Percentiles rank a stretch among this genome's conserved stretches.
phyloP scores from a whole-genome alignment of 805 yeast genomes.

The Kluyveromyces siamensis region DNA sequence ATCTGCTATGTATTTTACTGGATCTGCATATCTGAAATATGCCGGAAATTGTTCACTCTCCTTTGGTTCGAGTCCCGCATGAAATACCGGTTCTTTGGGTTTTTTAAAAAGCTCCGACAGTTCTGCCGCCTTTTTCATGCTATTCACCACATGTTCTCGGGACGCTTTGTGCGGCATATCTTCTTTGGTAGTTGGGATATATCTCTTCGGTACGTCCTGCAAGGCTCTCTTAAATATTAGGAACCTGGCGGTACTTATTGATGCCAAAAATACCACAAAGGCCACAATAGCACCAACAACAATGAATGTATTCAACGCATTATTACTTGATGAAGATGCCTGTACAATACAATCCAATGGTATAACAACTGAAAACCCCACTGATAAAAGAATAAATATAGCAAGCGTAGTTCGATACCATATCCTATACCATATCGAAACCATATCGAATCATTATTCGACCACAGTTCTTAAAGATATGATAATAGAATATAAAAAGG shows the following conservation, averaged over 20 bases:
- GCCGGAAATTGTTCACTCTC: conserved; percentile 30
- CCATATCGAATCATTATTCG: conserved; percentile 24
- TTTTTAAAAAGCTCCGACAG: conserved; percentile 31
- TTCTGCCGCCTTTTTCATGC: conserved; percentile 35
- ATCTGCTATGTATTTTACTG: conserved; percentile 51
- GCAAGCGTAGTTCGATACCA: conserved; percentile 10
- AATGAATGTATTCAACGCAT: conserved; percentile 74
- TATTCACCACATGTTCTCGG: conserved; percentile 31
- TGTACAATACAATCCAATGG: conserved; percentile 73
- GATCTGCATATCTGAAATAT: conserved; percentile 39
- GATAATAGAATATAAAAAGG: not conserved
- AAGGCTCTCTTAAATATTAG: conserved; percentile 47
- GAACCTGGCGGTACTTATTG: conserved; percentile 52
- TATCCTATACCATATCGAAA: conserved; percentile 36
- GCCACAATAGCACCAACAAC: conserved; percentile 64
- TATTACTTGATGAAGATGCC: conserved; percentile 42
- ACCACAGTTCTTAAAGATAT: not conserved
- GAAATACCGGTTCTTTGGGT: conserved; percentile 37
- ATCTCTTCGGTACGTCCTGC: conserved; percentile 70
- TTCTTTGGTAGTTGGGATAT: conserved; percentile 56
- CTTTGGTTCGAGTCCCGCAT: conserved; percentile 36
- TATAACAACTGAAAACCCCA: conserved; percentile 59
- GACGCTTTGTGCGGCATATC: conserved; percentile 44
- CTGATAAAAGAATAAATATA: conserved; percentile 31
- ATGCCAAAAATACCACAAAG: conserved; percentile 41